Conservation (phyloP, 371 early-diverging fungal genomes). For the Capillidium heterosporum region DNA sequence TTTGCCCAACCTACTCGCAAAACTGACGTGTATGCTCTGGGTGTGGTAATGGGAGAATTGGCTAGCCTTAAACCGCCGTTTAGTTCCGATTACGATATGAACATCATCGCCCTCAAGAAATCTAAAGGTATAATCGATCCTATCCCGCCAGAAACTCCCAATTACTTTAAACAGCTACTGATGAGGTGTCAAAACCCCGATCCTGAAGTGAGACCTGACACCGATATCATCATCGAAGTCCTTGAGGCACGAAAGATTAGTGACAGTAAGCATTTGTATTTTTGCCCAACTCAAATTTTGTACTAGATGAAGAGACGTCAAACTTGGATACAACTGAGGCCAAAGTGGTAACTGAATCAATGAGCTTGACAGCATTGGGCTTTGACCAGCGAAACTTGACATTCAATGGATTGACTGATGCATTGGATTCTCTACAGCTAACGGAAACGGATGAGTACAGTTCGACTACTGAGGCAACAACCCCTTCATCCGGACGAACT, state of each 20-base stretch:
- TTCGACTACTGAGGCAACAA: no score
- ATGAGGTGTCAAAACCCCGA: constrained; percentile 2
- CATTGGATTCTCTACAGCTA: no score
- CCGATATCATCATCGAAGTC: not conserved
- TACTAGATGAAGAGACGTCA: no score
- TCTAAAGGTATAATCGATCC: not conserved
- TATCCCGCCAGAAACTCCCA: not conserved
- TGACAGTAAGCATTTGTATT: no score
- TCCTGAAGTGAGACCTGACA: not conserved
- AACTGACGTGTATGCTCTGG: not conserved
- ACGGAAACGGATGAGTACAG: no score
- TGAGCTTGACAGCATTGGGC: no score
- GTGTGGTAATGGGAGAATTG: constrained; percentile 2
- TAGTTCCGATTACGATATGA: not conserved
- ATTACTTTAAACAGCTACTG: not conserved
- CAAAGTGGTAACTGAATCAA: no score
- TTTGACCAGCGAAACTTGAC: no score
- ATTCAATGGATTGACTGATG: no score
- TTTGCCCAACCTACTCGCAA: not conserved
- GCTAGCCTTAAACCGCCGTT: not conserved
- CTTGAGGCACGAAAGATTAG: not conserved
- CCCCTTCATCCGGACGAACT: no score
- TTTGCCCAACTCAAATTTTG: no score
- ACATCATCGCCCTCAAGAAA: not conserved
- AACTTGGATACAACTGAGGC: no score